phyloP scores from a whole-genome alignment of 345 rosid species.

The Rhodomyrtus tomentosa region DNA sequence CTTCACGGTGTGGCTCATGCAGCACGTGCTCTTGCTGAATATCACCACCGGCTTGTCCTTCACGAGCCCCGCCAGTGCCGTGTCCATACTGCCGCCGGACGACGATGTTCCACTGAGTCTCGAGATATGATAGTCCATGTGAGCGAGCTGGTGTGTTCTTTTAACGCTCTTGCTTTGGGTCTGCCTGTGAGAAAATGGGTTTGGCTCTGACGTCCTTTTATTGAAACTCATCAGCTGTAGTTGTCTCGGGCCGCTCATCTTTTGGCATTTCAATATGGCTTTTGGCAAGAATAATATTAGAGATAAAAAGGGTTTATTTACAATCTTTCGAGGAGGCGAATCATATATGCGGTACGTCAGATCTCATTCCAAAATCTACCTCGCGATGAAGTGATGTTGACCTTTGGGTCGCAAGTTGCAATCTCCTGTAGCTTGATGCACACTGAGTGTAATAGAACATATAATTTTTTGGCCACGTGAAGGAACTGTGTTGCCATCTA shows the following conservation, averaged over 20 bases:
- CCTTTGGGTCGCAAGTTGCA: neutral
- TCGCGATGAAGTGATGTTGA: neutral
- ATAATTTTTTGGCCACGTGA: neutral
- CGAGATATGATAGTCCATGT: neutral
- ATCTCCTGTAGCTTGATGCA: neutral
- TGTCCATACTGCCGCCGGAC: conserved; percentile 15
- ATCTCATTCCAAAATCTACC: neutral
- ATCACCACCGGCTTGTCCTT: conserved; percentile 69
- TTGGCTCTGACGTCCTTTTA: neutral
- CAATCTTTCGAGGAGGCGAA: neutral
- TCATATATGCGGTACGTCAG: neutral
- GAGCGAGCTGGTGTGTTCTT: neutral
- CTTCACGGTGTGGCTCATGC: conserved; percentile 65
- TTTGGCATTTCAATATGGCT: too few relatives aligned
- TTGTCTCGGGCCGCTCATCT: neutral
- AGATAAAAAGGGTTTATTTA: neutral
- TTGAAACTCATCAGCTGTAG: neutral
- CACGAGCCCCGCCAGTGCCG: conserved; percentile 31
- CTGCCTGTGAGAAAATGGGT: neutral
- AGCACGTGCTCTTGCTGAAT: conserved; percentile 73
- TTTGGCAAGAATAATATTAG: neutral
- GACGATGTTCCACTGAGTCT: neutral
- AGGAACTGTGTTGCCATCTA: neutral
- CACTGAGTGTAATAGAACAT: neutral
- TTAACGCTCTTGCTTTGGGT: too few relatives aligned